Conservation (phyloP, 2,329 filamentous ascomycete genomes). For the Blastomyces gilchristii region DNA sequence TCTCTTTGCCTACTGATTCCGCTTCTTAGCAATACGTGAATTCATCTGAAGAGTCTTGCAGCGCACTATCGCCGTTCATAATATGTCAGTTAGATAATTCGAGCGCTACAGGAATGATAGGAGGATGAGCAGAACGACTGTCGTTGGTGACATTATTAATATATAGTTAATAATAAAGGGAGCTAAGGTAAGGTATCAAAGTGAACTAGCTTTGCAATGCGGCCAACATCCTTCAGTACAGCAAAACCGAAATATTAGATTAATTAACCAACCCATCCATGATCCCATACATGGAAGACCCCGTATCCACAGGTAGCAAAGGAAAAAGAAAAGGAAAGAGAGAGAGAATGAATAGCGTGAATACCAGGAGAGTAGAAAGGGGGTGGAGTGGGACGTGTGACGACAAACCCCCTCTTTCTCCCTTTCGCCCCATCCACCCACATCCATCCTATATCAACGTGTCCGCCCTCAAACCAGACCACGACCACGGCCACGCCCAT, state of each 20-base stretch:
- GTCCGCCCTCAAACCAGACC: constrained; percentile 10
- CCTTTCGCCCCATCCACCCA: not conserved
- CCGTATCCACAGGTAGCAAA: not conserved
- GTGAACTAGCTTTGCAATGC: not conserved
- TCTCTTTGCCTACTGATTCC: not conserved
- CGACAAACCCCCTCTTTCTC: not conserved
- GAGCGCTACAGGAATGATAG: not conserved
- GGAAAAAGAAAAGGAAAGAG: not conserved
- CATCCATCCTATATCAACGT: not conserved
- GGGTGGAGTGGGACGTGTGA: not conserved
- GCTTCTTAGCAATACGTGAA: not conserved
- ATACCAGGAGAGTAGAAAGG: not conserved
- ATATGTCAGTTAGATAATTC: not conserved
- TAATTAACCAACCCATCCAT: not conserved
- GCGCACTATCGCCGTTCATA: too few relatives aligned
- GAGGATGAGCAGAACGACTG: too few relatives aligned
- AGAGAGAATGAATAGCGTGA: not conserved
- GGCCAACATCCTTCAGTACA: not conserved
- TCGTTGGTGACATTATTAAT: not conserved
- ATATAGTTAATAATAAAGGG: not conserved
- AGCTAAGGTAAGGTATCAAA: not conserved
- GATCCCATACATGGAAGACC: not conserved
- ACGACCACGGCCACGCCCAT: not conserved
- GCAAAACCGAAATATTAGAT: not conserved
- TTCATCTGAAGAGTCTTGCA: not conserved